Percentiles rank a stretch among this genome's conserved stretches.
Conservation (phyloP, 2,329 filamentous ascomycete genomes). For the Microsporum canis region DNA sequence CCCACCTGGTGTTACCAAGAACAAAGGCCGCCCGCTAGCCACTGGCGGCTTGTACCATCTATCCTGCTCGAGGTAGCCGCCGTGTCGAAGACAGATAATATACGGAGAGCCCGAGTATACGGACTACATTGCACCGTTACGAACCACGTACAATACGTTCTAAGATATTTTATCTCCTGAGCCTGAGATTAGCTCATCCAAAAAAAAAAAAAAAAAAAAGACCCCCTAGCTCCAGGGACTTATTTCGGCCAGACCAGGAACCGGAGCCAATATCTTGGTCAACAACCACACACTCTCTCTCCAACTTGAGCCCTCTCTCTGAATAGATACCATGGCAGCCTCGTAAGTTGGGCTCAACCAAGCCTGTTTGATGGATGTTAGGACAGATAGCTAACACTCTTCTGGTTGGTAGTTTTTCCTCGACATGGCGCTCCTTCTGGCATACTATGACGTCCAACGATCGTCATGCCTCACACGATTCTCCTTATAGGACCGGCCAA, state of each 20-base stretch:
- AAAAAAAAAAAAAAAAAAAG: neutral
- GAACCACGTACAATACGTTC: neutral
- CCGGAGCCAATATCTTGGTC: neutral
- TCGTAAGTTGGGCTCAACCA: neutral
- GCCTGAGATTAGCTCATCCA: neutral
- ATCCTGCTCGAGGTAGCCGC: neutral
- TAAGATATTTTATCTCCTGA: neutral
- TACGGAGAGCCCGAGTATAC: neutral
- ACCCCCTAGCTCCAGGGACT: neutral
- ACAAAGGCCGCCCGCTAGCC: neutral
- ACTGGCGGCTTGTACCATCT: neutral
- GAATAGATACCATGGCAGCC: neutral
- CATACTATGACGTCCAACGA: constrained; percentile 71
- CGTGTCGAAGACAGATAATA: neutral
- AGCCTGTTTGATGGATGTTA: neutral
- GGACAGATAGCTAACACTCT: neutral
- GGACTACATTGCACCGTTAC: neutral
- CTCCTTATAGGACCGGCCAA: constrained; percentile 78
- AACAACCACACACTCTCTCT: neutral
- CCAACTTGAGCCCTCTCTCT: neutral
- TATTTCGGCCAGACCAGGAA: neutral
- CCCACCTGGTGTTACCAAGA: neutral
- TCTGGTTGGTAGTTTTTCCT: constrained; percentile 44
- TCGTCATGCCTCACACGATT: constrained; percentile 86
- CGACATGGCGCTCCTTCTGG: constrained; percentile 83